Base-by-base conservation (phyloP, 257 asterid species). In the Jasminum sambac region DNA sequence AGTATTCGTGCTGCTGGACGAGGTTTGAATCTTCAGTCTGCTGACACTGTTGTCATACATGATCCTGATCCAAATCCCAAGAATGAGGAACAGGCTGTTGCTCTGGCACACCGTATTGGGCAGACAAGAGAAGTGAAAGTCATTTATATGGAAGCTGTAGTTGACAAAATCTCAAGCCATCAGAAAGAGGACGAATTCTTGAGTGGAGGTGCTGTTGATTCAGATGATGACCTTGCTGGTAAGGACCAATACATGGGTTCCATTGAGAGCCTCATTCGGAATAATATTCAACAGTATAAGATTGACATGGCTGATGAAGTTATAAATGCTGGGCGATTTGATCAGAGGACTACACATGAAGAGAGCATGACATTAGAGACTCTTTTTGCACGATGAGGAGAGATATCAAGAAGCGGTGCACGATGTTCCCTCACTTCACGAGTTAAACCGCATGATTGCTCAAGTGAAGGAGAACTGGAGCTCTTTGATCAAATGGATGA, bases 251-350 rank as follows among this genome's bases (percentile, higher is more conserved):
- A 92, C 73, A 79, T 92, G 80, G 99, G 96, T 74, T 91, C 98
- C n/a, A 90, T 95, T 66, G 99, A 95, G 84, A 86, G 98, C 82
- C 89, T 95, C 75, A 95, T 95, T 77, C 85, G 99, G 78, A 95
- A 90, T 36, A 95, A 95, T 75, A 95, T 95, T 74, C 99, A 95
- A 73, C 99, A 95, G 80, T 95, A 95, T 78, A 95, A 95, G 84
- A 95, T 95, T 80, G 99, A 95, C 76, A 95, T 95, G 99, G 99
- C 99, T 63, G 99, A 95, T 86, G 99, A 95, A 77, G 99, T 95
- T 73, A 95, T 95, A 38, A 95, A 95, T 87, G 99, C 99, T 75
- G 98, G 99, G 70, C 87, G 99, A 55, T 95, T 95, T 77, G 99
- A 95, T 75, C 99, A 95, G 81, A 89, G 98, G 86, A 95, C 99